These are phyloP conservation scores for Castanea mollissima DNA, from an alignment of 306 rosid species.

Conservation along the genomic window DNA sequence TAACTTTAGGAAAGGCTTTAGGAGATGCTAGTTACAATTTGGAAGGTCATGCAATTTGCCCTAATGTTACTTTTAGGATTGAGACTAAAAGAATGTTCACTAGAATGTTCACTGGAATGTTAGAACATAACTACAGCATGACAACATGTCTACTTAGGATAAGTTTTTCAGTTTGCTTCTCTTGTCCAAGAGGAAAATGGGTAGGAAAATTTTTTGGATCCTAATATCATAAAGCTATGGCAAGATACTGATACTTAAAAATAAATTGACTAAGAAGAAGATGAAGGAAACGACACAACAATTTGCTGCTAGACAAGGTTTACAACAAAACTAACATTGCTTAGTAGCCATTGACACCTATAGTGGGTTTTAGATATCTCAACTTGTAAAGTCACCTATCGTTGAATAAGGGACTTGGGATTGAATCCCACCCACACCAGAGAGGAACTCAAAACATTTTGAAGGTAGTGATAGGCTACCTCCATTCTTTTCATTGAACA, in stretches of 20 bases:
- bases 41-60: neutral
- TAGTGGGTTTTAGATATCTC: too few species aligned
- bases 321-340: neutral
- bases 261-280: too few species aligned
- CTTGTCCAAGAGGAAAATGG: neutral
- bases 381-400: too few species aligned
- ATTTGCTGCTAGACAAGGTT: too few species aligned
- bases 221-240: too few species aligned
- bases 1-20: neutral
- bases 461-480: constrained; percentile 49
- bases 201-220: too few species aligned
- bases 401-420: too few species aligned
- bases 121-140: neutral
- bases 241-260: too few species aligned
- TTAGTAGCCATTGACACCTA: neutral
- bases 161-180: neutral
- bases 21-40: neutral
- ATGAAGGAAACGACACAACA: too few species aligned
- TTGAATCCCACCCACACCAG: too few species aligned
- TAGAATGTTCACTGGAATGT: neutral
- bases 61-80: neutral
- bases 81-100: neutral
- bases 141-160: neutral
- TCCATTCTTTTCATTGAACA: constrained; percentile 34
- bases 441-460: too few species aligned